These are phyloP conservation scores for Lumnitzera littorea DNA, from an alignment of 345 rosid genomes.

Conservation along the genomic window DNA sequence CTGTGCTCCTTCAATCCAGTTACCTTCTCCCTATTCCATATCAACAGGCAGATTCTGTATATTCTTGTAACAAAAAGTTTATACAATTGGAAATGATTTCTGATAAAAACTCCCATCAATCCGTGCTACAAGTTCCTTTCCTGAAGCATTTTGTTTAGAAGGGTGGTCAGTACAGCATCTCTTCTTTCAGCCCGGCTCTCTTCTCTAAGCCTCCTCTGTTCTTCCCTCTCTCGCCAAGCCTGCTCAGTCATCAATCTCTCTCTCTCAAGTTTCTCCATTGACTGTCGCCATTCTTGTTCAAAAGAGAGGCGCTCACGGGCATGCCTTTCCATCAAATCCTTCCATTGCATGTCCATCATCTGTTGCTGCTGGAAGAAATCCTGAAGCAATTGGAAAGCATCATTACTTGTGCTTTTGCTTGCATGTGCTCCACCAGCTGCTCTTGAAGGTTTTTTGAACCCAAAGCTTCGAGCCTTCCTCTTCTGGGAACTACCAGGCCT, in stretches of 20 bases:
- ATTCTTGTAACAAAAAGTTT: too few species aligned
- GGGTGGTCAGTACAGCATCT: conserved; percentile 40
- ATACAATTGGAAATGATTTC: too few species aligned
- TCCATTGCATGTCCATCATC: conserved; percentile 44
- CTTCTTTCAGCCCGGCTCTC: conserved; percentile 48
- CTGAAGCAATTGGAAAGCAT: conserved; percentile 29
- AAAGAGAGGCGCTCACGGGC: conserved; percentile 32
- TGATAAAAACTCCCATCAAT: neutral
- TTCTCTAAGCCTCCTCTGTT: conserved; percentile 42
- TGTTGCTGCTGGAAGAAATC: conserved; percentile 43
- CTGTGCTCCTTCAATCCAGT: too few species aligned
- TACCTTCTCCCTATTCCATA: too few species aligned
- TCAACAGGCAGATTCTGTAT: too few species aligned
- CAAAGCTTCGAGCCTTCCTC: conserved; percentile 31
- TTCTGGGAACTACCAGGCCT: conserved; percentile 25
- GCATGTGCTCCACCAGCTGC: conserved; percentile 1
- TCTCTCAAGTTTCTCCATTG: conserved; percentile 48
- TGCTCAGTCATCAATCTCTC: conserved; percentile 39
- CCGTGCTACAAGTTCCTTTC: conserved; percentile 8
- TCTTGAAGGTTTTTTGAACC: conserved; percentile 15
- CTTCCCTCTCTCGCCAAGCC: conserved; percentile 53
- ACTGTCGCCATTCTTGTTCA: conserved; percentile 48
- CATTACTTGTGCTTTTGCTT: conserved; percentile 5
- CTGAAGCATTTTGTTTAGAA: conserved; percentile 35
- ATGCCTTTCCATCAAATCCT: conserved; percentile 38